A percentile compares a stretch with the other conserved stretches of the same genome.
Conservation (phyloP, 2,329 filamentous ascomycete species). For the Didymella pinodella region DNA sequence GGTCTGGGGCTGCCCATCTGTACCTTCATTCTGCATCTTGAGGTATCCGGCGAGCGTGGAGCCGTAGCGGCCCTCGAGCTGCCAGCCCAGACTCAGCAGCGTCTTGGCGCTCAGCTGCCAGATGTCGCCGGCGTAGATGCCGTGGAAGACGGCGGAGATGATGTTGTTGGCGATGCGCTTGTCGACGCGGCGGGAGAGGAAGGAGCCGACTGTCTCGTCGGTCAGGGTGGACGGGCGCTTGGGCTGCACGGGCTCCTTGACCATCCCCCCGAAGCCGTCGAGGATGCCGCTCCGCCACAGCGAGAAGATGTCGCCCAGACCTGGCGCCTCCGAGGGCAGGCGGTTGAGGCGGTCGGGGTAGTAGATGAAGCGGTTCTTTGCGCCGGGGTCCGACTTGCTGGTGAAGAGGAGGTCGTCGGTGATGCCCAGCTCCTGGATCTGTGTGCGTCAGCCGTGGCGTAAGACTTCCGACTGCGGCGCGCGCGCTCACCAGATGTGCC, state of each 20-base stretch:
- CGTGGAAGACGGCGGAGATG: slow-evolving; percentile 78
- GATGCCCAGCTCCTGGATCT: slow-evolving; percentile 68
- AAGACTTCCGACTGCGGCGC: background rate
- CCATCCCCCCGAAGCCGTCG: slow-evolving; percentile 52
- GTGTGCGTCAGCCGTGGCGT: slow-evolving; percentile 20
- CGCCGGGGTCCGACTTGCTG: slow-evolving; percentile 58
- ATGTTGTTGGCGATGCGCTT: slow-evolving; percentile 72
- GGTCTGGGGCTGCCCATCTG: slow-evolving; percentile 2
- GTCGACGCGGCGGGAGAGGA: slow-evolving; percentile 64
- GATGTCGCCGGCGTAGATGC: slow-evolving; percentile 91
- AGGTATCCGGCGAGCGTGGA: slow-evolving; percentile 34
- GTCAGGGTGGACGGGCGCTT: slow-evolving; percentile 48
- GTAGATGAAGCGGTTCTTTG: slow-evolving; percentile 79
- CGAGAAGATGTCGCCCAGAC: slow-evolving; percentile 43
- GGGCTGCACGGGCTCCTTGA: slow-evolving; percentile 50
- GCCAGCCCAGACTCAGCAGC: slow-evolving; percentile 61
- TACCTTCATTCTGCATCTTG: slow-evolving; percentile 28
- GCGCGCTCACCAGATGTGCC: slow-evolving; percentile 69
- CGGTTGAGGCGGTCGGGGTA: slow-evolving; percentile 82
- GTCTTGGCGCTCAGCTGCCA: slow-evolving; percentile 78
- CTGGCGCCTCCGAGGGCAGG: slow-evolving; percentile 30
- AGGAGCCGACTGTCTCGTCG: slow-evolving; percentile 78
- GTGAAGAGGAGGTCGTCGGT: slow-evolving; percentile 64
- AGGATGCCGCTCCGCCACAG: slow-evolving; percentile 65
- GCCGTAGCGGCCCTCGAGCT: slow-evolving; percentile 59